phyloP scores from a whole-genome alignment of 2,329 filamentous ascomycete genomes.

The Chrysoporthe puriensis region DNA sequence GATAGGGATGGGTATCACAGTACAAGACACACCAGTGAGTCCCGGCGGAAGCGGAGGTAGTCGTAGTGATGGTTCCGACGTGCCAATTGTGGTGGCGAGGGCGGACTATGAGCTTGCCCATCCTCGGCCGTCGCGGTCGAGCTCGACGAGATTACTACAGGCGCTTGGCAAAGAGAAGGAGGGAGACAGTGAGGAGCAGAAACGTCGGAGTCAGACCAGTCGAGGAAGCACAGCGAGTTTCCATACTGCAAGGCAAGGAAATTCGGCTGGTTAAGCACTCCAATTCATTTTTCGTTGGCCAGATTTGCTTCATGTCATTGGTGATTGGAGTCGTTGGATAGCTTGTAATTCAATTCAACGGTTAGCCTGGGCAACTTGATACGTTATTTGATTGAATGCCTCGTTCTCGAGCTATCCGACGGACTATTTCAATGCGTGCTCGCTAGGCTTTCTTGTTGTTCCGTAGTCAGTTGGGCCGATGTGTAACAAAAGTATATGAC shows the following conservation, averaged over 20 bases:
- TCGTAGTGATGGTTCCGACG: not conserved
- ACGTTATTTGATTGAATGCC: not conserved
- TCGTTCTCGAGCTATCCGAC: not conserved
- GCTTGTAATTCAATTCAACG: not conserved
- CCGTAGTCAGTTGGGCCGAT: not conserved
- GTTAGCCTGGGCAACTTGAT: not conserved
- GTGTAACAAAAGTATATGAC: not conserved
- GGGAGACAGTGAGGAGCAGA: not conserved
- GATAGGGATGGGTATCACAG: not conserved
- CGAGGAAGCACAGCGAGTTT: conserved; percentile 21
- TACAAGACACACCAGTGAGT: not conserved
- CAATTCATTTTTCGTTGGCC: not conserved
- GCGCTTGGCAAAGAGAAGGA: not conserved
- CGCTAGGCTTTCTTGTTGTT: not conserved
- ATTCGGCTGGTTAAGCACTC: not conserved
- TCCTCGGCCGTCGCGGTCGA: conserved; percentile 24
- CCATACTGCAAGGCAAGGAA: conserved; percentile 18
- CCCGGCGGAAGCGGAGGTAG: not conserved
- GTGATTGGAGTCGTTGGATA: not conserved
- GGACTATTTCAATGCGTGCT: not conserved
- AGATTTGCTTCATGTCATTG: not conserved
- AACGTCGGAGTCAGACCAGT: not conserved
- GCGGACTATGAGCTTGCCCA: conserved; percentile 21
- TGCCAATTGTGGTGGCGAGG: conserved; percentile 20
- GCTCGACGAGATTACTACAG: conserved; percentile 13